These are phyloP conservation scores for Aureobasidium sp. DNA, from an alignment of 2,329 filamentous ascomycete genomes.

Conservation along the genomic window DNA sequence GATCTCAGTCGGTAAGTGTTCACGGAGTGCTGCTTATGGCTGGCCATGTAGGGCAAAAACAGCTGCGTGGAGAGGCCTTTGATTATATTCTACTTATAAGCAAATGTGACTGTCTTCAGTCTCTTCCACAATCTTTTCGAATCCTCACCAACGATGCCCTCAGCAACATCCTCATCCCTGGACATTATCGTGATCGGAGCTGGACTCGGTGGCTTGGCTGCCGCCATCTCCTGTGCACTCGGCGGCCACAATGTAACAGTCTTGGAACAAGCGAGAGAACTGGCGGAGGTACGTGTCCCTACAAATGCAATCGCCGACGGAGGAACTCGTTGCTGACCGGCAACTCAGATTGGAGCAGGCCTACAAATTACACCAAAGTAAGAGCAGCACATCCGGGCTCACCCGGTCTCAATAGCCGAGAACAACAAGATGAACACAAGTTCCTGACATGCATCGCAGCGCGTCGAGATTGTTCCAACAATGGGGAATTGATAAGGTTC, in stretches of 20 bases:
- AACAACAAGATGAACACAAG: not conserved
- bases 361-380: conserved; percentile 46
- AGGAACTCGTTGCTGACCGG: not conserved
- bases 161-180: conserved; percentile 16
- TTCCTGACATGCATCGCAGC: conserved; percentile 25
- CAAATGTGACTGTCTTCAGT: not conserved
- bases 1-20: not conserved
- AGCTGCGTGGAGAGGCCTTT: not conserved
- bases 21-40: conserved; percentile 3
- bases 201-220: conserved; percentile 28
- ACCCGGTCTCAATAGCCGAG: conserved; percentile 18
- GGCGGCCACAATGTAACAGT: conserved; percentile 29
- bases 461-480: conserved; percentile 43
- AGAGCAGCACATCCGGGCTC: conserved; percentile 17
- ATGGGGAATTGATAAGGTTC: conserved; percentile 43
- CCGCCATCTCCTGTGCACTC: conserved; percentile 28
- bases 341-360: conserved; percentile 41
- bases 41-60: not conserved
- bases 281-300: conserved; percentile 22
- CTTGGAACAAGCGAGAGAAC: conserved; percentile 23
- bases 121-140: not conserved
- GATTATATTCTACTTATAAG: not conserved
- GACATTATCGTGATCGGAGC: conserved; percentile 30
- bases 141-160: conserved; percentile 1
- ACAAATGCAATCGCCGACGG: not conserved